Evolutionary conservation across 345 rosid species (phyloP).

Genomic region (Populus simonii): DNA sequence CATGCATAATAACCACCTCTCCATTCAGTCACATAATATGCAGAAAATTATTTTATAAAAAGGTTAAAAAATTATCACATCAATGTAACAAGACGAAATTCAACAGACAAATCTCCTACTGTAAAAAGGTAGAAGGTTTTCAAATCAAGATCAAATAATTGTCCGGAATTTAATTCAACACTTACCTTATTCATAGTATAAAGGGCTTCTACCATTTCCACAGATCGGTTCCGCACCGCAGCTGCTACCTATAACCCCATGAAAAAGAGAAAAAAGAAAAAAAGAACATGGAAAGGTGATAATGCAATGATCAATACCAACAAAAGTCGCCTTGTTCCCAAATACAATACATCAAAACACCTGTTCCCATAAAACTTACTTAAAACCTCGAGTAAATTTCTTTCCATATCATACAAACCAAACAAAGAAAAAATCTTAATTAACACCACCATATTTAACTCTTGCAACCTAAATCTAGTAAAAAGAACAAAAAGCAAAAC

Average conservation of each 20-base stretch:
- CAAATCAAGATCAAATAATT: neutral
- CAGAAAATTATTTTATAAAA: neutral
- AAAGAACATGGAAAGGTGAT: neutral
- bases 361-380: neutral
- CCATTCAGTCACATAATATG: neutral
- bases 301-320: neutral
- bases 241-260: conserved; percentile 61
- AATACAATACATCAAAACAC: neutral
- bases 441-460: neutral
- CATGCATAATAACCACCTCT: neutral
- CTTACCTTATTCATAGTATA: conserved; percentile 75
- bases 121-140: neutral
- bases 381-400: neutral
- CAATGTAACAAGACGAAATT: neutral
- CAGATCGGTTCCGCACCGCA: conserved; percentile 59
- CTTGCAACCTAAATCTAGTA: neutral
- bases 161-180: neutral
- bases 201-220: conserved; percentile 90
- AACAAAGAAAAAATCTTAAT: neutral
- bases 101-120: neutral
- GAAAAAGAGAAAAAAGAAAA: neutral
- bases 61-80: neutral
- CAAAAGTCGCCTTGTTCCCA: neutral
- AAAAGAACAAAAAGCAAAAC: neutral
- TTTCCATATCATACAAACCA: neutral